Evolutionary conservation across 202 grass and related monocot species (phyloP).

Genomic region (Sporobolus alterniflorus): DNA sequence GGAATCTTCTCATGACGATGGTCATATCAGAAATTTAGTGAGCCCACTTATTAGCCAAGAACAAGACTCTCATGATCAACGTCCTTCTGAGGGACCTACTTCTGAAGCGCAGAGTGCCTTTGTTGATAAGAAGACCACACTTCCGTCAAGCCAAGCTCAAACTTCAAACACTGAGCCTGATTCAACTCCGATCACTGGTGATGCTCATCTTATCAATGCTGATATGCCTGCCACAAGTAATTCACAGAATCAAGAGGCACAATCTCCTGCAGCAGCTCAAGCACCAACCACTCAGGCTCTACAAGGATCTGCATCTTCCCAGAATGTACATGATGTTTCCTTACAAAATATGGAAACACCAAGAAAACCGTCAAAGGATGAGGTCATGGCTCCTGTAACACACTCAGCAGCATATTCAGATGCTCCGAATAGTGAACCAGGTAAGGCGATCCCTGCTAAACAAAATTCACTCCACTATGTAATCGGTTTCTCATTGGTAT

Average conservation of each 20-base stretch:
- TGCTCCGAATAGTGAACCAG: slow-evolving; percentile 13
- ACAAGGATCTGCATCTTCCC: not conserved
- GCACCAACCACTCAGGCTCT: not conserved
- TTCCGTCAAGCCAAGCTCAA: slow-evolving; percentile 5
- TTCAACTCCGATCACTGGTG: not conserved
- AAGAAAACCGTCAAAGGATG: slow-evolving; percentile 1
- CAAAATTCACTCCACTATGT: slow-evolving; percentile 8
- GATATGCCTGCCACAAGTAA: slow-evolving; percentile 1
- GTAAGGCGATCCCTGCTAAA: not conserved
- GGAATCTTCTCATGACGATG: not conserved
- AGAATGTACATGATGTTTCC: not conserved
- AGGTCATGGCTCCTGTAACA: not conserved
- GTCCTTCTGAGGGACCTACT: not conserved
- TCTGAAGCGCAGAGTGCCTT: not conserved
- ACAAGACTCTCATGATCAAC: not conserved
- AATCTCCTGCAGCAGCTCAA: not conserved
- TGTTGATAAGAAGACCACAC: not conserved
- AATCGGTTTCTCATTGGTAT: not conserved
- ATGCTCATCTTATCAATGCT: not conserved
- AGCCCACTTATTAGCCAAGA: not conserved
- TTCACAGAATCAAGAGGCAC: not conserved
- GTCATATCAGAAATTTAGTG: not conserved
- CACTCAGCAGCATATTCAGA: not conserved
- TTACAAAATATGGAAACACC: not conserved
- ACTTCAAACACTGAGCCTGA: slow-evolving; percentile 1